Evolutionary conservation across 805 yeast genomes (phyloP), one percentile per base, ranked within the genome.

Genomic region (Ogataea trehalophila): DNA sequence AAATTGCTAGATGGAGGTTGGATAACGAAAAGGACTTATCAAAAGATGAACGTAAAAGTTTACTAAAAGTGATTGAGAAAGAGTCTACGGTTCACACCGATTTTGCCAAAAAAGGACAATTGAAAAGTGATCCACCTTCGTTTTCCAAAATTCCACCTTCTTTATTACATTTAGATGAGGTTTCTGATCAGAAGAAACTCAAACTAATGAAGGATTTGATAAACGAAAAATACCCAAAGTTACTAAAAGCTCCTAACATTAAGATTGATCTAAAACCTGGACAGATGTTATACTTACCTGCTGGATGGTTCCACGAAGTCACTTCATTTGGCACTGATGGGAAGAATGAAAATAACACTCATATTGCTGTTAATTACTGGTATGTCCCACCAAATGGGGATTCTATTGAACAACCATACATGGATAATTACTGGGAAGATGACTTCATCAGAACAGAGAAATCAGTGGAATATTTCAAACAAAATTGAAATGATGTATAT

Each of bases 221-320:
- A 1, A 52, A 67, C n/a, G 45, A 52, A 5, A 60, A 69, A 31
- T 84, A 76, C 63, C 85, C 86, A 0, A 69, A 72, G 1, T 69
- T 82, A 43, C 58, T 72, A 37, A 50, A 64, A 1, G 68, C 79
- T 1, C 62, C 68, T 17, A 69, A 71, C 41, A 58, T 74, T 15
- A 68, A 73, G 16, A 80, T 80, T 1, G 68, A 74, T 59, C 53
- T 85, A 26, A 58, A 72, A 29, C 81, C 83, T 0, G 89, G 89
- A 0, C 80, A 84, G 42, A 79, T 83, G 82, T 61, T 85, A 20
- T 85, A 77, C 58, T 60, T 85, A 23, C 92, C 92, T 0, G 76
- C 86, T 1, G 90, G 92, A 3, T 85, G 91, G 91, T 85, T 85
- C 57, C 92, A 85, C 60, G 92, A 85, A 61, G 92, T 85, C 2